Conservation (phyloP, 306 rosid genomes). For the Trifolium fragiferum region DNA sequence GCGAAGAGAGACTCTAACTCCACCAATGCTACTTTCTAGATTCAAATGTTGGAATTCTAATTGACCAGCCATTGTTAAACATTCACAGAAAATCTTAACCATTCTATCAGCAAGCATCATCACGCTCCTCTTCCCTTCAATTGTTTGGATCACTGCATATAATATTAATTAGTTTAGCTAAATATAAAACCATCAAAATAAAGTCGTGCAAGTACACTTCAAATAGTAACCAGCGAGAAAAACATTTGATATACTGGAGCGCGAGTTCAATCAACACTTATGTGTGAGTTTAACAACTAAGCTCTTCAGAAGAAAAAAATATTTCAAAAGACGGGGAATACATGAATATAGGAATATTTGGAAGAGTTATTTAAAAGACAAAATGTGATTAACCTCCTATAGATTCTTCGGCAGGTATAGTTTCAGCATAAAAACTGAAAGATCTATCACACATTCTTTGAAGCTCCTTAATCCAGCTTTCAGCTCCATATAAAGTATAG, state of each 20-base stretch:
- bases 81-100: constrained; percentile 62
- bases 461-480: constrained; percentile 67
- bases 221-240: too few relatives aligned
- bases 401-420: constrained; percentile 32
- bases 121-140: constrained; percentile 56
- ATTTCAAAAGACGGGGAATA: not conserved
- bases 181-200: not conserved
- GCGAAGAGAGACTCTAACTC: constrained; percentile 54
- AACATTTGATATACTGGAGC: too few relatives aligned
- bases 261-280: too few relatives aligned
- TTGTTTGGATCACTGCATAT: constrained; percentile 43
- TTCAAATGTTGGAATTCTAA: constrained; percentile 52
- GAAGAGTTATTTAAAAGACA: not conserved
- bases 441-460: constrained; percentile 69
- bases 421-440: constrained; percentile 16
- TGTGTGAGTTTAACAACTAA: too few relatives aligned
- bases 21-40: constrained; percentile 45
- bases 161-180: not conserved
- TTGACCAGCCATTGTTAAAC: constrained; percentile 56
- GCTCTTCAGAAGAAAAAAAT: too few relatives aligned
- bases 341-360: not conserved
- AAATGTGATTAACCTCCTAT: constrained; percentile 50
- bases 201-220: too few relatives aligned
- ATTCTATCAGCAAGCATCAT: constrained; percentile 62
- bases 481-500: constrained; percentile 66